Percentiles rank a stretch among this genome's conserved stretches.
phyloP scores from a whole-genome alignment of 2,329 filamentous ascomycete genomes.

The Ophiostoma tasmaniense region DNA sequence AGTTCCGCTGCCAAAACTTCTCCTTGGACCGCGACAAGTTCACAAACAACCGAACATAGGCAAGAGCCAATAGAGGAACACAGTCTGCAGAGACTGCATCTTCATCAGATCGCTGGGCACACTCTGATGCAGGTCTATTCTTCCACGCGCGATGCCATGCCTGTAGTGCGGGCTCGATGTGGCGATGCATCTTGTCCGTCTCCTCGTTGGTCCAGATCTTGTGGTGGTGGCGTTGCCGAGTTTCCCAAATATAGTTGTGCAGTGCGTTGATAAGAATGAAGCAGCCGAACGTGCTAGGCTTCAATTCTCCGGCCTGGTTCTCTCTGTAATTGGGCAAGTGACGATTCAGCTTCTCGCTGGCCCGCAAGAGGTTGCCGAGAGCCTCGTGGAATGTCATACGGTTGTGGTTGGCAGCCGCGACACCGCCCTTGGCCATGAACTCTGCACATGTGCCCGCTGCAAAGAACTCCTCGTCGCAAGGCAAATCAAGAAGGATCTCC shows the following conservation, averaged over 20 bases:
- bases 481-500: conserved; percentile 79
- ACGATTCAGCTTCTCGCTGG: conserved; percentile 50
- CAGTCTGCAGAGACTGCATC: conserved; percentile 83
- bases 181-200: conserved; percentile 89
- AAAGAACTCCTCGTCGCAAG: conserved; percentile 89
- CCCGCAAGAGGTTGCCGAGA: conserved; percentile 69
- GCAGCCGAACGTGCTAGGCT: conserved; percentile 85
- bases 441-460: conserved; percentile 71
- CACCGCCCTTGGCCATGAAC: conserved; percentile 71
- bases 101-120: conserved; percentile 53
- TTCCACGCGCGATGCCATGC: conserved; percentile 94
- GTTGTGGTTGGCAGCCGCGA: conserved; percentile 58
- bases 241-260: conserved; percentile 99
- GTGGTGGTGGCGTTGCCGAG: conserved; percentile 78
- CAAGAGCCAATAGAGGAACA: conserved; percentile 82
- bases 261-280: conserved; percentile 86
- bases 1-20: conserved; percentile 88
- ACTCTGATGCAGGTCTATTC: conserved; percentile 31
- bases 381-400: conserved; percentile 73
- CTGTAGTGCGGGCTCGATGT: conserved; percentile 86
- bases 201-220: conserved; percentile 86
- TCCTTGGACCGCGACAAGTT: conserved; percentile 90
- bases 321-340: conserved; percentile 37
- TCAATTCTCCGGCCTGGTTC: conserved; percentile 52
- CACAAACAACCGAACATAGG: conserved; percentile 86